Conservation (phyloP, 495 filamentous ascomycete genomes). For the Aspergillus taichungensis region DNA sequence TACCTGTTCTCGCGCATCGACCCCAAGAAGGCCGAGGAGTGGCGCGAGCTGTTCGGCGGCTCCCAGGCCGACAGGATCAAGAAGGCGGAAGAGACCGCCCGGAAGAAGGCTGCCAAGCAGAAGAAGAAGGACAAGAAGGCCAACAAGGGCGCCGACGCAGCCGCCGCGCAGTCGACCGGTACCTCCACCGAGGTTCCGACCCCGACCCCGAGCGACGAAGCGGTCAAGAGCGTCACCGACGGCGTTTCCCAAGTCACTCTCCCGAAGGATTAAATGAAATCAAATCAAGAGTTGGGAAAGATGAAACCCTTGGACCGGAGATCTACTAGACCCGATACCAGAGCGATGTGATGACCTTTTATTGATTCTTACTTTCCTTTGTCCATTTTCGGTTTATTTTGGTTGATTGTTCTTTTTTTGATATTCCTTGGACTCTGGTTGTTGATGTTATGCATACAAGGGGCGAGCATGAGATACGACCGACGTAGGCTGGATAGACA, state of each 20-base stretch:
- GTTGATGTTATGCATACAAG: neutral
- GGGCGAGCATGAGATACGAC: constrained; percentile 5
- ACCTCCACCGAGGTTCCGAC: constrained; percentile 8
- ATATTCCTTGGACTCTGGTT: neutral
- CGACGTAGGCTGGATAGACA: neutral
- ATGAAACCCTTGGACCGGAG: no score
- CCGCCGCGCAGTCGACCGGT: no score
- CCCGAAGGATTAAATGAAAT: constrained; percentile 21
- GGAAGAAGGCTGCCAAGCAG: constrained; percentile 46
- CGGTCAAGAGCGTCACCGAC: constrained; percentile 31
- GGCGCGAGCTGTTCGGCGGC: constrained; percentile 74
- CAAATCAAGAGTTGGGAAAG: neutral
- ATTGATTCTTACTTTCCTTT: constrained; percentile 1
- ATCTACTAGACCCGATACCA: no score
- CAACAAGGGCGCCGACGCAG: constrained; percentile 26
- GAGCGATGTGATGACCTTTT: neutral
- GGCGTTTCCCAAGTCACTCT: constrained; percentile 35
- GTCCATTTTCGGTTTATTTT: neutral
- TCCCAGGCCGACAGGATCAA: constrained; percentile 51
- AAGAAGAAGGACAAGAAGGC: constrained; percentile 49
- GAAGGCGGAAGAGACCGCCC: constrained; percentile 55
- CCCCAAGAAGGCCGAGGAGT: constrained; percentile 70
- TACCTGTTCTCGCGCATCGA: constrained; percentile 83
- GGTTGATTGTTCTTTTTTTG: neutral
- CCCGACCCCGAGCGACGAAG: constrained; percentile 20